Evolutionary conservation across 768 basidiomycete species (phyloP).

Genomic region (Suillus bovinus): DNA sequence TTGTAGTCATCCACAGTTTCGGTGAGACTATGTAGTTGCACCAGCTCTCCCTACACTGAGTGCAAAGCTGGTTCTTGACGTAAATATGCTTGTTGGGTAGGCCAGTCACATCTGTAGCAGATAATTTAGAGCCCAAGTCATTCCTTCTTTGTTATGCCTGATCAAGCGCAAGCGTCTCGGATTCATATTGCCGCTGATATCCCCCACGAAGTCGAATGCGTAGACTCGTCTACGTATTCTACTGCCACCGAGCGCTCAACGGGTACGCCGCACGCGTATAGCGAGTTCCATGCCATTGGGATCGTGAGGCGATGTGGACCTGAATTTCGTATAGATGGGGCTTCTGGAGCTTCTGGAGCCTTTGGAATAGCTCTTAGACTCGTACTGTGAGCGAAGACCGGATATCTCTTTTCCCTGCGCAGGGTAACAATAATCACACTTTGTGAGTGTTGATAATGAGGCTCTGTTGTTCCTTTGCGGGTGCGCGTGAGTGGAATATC

Average conservation of each 20-base stretch:
- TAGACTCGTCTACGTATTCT: not conserved
- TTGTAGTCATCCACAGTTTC: conserved; percentile 19
- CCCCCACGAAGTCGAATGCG: not conserved
- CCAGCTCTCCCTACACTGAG: no score
- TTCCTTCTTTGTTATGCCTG: not conserved
- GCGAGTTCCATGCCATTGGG: not conserved
- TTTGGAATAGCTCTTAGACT: not conserved
- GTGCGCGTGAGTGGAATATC: not conserved
- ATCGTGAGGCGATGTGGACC: not conserved
- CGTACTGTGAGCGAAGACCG: not conserved
- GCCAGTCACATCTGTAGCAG: not conserved
- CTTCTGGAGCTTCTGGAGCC: not conserved
- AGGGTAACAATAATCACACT: no score
- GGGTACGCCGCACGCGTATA: not conserved
- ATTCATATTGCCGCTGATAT: not conserved
- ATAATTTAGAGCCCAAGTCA: not conserved
- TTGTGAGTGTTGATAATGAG: not conserved
- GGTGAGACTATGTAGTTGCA: conserved; percentile 1
- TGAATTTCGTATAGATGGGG: not conserved
- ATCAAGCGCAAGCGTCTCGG: not conserved
- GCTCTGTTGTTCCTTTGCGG: not conserved
- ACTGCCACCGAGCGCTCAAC: not conserved
- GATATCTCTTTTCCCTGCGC: no score
- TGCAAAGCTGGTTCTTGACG: not conserved
- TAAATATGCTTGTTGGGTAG: not conserved